Conservation (phyloP, 164 flowering plant species). For the Vitis riparia region DNA sequence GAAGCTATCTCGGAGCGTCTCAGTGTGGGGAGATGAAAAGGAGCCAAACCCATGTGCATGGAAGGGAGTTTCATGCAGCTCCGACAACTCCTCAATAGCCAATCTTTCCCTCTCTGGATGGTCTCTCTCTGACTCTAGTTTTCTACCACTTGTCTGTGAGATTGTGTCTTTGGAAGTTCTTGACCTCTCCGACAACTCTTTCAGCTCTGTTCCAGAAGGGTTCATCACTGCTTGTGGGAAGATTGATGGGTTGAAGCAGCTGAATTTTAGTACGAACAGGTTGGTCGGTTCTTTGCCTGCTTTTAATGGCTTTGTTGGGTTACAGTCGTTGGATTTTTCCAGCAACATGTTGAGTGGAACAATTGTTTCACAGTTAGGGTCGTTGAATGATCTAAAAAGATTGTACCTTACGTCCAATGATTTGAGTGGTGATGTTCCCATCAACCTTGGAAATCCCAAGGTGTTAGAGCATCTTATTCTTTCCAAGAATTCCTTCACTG, state of each 20-base stretch:
- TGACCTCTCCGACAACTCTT: constrained; percentile 33
- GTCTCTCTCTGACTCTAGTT: constrained; percentile 19
- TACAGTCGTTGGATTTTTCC: constrained; percentile 44
- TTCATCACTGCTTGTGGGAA: constrained; percentile 36
- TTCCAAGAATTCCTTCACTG: constrained; percentile 16
- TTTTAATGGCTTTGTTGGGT: constrained; percentile 34
- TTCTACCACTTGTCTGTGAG: constrained; percentile 31
- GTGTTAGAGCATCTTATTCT: constrained; percentile 32
- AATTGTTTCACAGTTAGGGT: constrained; percentile 33
- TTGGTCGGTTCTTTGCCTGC: constrained; percentile 23
- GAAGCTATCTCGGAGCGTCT: constrained; percentile 12
- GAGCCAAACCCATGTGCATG: constrained; percentile 37
- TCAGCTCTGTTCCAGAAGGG: constrained; percentile 27
- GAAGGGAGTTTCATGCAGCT: constrained; percentile 35
- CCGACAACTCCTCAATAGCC: constrained; percentile 15
- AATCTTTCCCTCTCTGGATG: constrained; percentile 25
- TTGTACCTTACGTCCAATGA: constrained; percentile 28
- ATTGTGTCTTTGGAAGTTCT: constrained; percentile 35
- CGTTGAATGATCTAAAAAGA: constrained; percentile 23
- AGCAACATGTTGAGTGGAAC: constrained; percentile 29
- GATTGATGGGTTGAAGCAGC: constrained; percentile 22
- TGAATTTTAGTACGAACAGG: constrained; percentile 40
- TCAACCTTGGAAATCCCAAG: constrained; percentile 23
- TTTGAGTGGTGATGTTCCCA: constrained; percentile 26
- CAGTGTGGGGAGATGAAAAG: constrained; percentile 10